A percentile compares a stretch with the other conserved stretches of the same genome.
Evolutionary conservation across 1,284 basidiomycete species (phyloP).

Genomic region (Fomes fomentarius): DNA sequence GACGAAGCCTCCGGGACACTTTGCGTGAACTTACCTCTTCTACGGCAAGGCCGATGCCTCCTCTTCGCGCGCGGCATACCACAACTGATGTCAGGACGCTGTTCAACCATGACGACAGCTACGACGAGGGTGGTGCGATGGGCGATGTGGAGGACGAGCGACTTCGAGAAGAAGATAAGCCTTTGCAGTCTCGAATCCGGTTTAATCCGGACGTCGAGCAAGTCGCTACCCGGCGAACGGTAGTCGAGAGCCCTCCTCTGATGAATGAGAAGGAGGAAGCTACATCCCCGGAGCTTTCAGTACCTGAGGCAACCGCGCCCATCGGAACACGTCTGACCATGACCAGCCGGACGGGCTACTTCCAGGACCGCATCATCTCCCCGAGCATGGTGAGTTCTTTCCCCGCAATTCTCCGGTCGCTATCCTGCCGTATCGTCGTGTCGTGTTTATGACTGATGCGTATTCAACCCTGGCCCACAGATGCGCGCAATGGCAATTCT

Average conservation of each 20-base stretch:
- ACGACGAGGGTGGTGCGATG: slow-evolving; percentile 35
- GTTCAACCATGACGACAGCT: background rate
- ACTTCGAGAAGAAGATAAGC: slow-evolving; percentile 58
- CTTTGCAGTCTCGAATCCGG: slow-evolving; percentile 64
- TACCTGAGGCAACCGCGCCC: slow-evolving; percentile 32
- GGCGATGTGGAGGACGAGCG: slow-evolving; percentile 56
- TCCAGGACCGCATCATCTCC: slow-evolving; percentile 89
- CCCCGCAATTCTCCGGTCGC: background rate
- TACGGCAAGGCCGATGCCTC: slow-evolving; percentile 23
- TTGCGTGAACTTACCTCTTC: slow-evolving; percentile 31
- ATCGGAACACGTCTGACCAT: slow-evolving; percentile 76
- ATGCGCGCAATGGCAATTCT: slow-evolving; percentile 99
- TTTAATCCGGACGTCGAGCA: slow-evolving; percentile 34
- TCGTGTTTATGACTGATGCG: slow-evolving; percentile 16
- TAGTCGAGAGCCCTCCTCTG: slow-evolving; percentile 15
- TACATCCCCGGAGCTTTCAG: background rate
- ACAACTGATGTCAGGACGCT: slow-evolving; percentile 11
- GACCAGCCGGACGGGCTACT: slow-evolving; percentile 94
- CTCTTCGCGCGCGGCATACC: slow-evolving; percentile 22
- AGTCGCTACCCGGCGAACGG: slow-evolving; percentile 13
- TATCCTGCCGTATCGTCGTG: background rate
- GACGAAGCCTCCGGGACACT: slow-evolving; percentile 58
- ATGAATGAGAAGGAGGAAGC: slow-evolving; percentile 11
- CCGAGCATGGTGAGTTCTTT: slow-evolving; percentile 81
- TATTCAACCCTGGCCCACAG: slow-evolving; percentile 42